Conservation (phyloP, 352 stramenopile species). For the Pythium sukuiense region DNA sequence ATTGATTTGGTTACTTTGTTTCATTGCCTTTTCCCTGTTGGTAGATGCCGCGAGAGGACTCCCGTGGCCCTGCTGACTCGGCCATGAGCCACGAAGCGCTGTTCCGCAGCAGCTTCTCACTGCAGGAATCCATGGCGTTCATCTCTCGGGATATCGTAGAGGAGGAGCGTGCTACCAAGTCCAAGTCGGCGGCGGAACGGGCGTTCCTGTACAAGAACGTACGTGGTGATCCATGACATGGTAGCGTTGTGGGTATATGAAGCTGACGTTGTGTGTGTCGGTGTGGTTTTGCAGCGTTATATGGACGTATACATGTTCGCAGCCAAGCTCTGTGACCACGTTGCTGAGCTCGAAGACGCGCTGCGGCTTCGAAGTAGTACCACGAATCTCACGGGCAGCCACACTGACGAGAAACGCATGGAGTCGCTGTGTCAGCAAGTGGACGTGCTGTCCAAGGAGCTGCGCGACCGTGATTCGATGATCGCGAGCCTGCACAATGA, state of each 20-base stretch:
- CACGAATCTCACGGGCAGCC: slow-evolving; percentile 32
- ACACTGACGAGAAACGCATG: slow-evolving; percentile 42
- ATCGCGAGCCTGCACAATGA: slow-evolving; percentile 62
- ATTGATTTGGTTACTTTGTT: background rate
- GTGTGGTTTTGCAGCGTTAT: slow-evolving; percentile 44
- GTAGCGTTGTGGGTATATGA: background rate
- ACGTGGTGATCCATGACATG: background rate
- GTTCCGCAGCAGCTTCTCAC: slow-evolving; percentile 32
- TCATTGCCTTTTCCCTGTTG: background rate
- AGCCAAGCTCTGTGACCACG: slow-evolving; percentile 44
- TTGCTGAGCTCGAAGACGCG: slow-evolving; percentile 44
- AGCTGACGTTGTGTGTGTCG: background rate
- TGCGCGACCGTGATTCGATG: slow-evolving; percentile 52
- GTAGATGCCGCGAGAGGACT: slow-evolving; percentile 12
- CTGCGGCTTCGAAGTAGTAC: slow-evolving; percentile 1
- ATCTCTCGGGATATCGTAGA: slow-evolving; percentile 59
- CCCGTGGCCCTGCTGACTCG: slow-evolving; percentile 2
- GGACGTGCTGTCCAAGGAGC: slow-evolving; percentile 48
- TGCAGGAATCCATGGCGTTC: slow-evolving; percentile 52
- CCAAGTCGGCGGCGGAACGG: slow-evolving; percentile 61
- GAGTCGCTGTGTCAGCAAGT: slow-evolving; percentile 65
- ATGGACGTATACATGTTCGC: slow-evolving; percentile 68
- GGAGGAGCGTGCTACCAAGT: slow-evolving; percentile 51
- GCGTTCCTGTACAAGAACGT: slow-evolving; percentile 81
- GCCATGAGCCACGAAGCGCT: slow-evolving; percentile 26